Percentiles rank a stretch among this genome's conserved stretches.
phyloP scores from a whole-genome alignment of 768 basidiomycete species.

The Naganishia kalamii region DNA sequence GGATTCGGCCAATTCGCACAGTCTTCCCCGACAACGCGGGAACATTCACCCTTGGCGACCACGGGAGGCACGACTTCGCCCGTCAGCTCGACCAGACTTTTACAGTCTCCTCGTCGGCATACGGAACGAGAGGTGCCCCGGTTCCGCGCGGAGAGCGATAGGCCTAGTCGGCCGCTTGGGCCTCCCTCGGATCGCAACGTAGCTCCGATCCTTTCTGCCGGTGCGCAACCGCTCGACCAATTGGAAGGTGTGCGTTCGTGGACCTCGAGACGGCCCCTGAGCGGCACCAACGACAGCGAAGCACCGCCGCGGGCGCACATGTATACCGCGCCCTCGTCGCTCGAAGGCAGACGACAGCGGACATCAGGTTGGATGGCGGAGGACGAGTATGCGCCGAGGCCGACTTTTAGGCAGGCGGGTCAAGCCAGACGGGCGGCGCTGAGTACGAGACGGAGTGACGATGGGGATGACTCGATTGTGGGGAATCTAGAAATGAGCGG shows the following conservation, averaged over 20 bases:
- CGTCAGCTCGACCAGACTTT: not conserved
- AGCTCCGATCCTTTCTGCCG: slow-evolving; percentile 9
- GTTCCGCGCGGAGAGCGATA: not conserved
- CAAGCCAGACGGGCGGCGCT: not conserved
- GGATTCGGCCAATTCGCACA: slow-evolving; percentile 17
- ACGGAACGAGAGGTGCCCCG: not conserved
- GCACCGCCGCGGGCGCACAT: not conserved
- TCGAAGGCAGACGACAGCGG: not conserved
- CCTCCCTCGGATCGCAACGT: not conserved
- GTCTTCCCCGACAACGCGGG: not conserved
- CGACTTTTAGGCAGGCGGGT: not conserved
- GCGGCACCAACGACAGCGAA: not conserved
- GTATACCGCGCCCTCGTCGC: slow-evolving; percentile 11
- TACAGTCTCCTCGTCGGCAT: not conserved
- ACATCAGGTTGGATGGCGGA: not conserved
- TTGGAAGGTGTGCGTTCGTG: slow-evolving; percentile 1
- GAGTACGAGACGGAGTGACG: slow-evolving; percentile 1
- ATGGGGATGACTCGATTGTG: slow-evolving; percentile 19
- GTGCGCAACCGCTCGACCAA: not conserved
- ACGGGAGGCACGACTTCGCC: not conserved
- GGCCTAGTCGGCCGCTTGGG: not conserved
- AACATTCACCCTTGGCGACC: not conserved
- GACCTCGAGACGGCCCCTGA: not conserved
- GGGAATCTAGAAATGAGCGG: slow-evolving; percentile 20
- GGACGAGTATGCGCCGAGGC: not conserved